Percentiles rank a stretch among this genome's conserved stretches.
Conservation (phyloP, 768 basidiomycete species). For the Tulasnella calospora region DNA sequence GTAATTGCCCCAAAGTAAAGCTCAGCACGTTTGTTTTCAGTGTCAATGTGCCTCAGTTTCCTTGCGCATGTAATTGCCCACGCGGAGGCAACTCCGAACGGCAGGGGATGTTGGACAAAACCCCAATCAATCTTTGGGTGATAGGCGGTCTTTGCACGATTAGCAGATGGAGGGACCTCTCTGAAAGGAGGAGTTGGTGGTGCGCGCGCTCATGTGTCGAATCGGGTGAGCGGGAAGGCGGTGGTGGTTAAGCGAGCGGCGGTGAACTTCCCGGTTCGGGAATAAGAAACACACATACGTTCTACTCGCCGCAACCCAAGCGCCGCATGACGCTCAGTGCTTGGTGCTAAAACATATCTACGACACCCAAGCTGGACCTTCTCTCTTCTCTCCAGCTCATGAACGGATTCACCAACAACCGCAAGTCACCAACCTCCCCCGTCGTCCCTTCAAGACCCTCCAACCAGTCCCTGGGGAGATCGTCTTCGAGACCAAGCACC, state of each 20-base stretch:
- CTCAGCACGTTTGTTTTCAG: too few species aligned
- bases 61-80: too few species aligned
- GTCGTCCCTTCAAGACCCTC: slow-evolving; percentile 20
- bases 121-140: too few species aligned
- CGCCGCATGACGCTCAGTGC: slow-evolving; percentile 2
- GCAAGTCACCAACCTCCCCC: slow-evolving; percentile 23
- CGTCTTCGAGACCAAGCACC: slow-evolving; percentile 17
- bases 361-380: background rate
- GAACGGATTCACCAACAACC: slow-evolving; percentile 1
- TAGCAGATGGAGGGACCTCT: background rate
- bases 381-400: background rate
- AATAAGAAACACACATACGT: background rate
- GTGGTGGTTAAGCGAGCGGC: background rate
- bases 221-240: background rate
- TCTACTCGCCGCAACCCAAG: background rate
- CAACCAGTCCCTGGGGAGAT: slow-evolving; percentile 12
- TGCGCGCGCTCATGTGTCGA: background rate
- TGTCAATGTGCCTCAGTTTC: too few species aligned
- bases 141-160: too few species aligned
- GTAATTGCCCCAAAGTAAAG: too few species aligned
- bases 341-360: background rate
- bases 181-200: background rate
- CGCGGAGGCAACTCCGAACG: too few species aligned
- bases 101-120: too few species aligned
- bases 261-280: background rate